These are phyloP conservation scores for Talaromyces piceae DNA, from an alignment of 2,329 filamentous ascomycete species.

Conservation along the genomic window DNA sequence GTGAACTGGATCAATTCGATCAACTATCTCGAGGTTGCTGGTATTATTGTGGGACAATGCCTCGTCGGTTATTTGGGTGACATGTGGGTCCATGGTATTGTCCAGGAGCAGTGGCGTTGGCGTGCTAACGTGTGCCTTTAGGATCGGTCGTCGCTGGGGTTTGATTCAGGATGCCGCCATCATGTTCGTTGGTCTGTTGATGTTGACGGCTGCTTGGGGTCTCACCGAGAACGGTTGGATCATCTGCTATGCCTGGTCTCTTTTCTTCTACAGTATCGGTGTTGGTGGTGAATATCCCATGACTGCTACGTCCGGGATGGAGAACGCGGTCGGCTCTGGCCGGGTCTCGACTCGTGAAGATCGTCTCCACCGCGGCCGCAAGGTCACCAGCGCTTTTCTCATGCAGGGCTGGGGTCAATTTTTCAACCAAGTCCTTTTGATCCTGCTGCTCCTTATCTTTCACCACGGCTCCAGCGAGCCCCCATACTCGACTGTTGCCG, in stretches of 20 bases:
- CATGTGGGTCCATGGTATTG: slow-evolving; percentile 41
- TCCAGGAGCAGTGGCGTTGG: neutral
- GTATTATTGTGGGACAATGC: slow-evolving; percentile 92
- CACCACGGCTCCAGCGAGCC: slow-evolving; percentile 68
- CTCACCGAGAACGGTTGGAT: slow-evolving; percentile 85
- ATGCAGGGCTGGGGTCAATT: slow-evolving; percentile 99
- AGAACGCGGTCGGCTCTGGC: slow-evolving; percentile 77
- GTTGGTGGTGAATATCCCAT: slow-evolving; percentile 86
- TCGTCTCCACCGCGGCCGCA: slow-evolving; percentile 88
- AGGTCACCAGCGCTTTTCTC: slow-evolving; percentile 90
- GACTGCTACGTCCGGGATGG: slow-evolving; percentile 92
- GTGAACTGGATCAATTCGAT: slow-evolving; percentile 75
- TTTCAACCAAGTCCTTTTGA: slow-evolving; percentile 84
- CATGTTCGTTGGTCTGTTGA: slow-evolving; percentile 88
- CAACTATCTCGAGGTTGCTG: slow-evolving; percentile 85
- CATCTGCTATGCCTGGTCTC: slow-evolving; percentile 89
- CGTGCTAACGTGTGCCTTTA: slow-evolving; percentile 31
- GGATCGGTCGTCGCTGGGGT: slow-evolving; percentile 88
- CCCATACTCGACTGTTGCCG: slow-evolving; percentile 68
- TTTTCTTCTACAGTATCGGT: slow-evolving; percentile 78
- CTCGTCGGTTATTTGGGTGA: slow-evolving; percentile 74
- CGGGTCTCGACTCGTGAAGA: slow-evolving; percentile 86
- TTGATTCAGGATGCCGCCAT: slow-evolving; percentile 90
- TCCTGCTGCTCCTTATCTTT: slow-evolving; percentile 80
- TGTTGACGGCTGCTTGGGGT: slow-evolving; percentile 89